Percentiles rank a stretch among this genome's conserved stretches.
These are phyloP conservation scores for Ascochyta rabiei DNA, from an alignment of 2,329 filamentous ascomycete species.

Conservation along the genomic window DNA sequence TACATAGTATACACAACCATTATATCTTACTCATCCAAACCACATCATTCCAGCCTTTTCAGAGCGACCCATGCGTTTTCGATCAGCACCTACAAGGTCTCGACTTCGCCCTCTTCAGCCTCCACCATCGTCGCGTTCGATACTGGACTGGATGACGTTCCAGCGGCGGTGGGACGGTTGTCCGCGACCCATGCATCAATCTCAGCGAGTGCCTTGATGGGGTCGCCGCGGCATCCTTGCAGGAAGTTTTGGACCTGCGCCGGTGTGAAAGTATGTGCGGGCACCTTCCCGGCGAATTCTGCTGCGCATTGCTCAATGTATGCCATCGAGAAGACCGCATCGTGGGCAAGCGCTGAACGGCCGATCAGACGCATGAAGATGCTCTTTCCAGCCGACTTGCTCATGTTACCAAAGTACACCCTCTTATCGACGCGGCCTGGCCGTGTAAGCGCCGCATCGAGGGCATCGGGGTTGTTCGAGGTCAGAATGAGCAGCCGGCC, in stretches of 20 bases:
- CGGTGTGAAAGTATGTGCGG: conserved; percentile 36
- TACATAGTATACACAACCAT: not conserved
- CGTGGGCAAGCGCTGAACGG: conserved; percentile 27
- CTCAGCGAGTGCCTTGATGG: conserved; percentile 24
- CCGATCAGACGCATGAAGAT: conserved; percentile 44
- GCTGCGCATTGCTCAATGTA: conserved; percentile 32
- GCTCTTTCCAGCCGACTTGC: conserved; percentile 21
- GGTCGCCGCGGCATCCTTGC: conserved; percentile 36
- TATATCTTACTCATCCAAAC: not conserved
- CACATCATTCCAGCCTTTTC: not conserved
- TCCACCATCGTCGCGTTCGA: conserved; percentile 17
- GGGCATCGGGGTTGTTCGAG: conserved; percentile 74
- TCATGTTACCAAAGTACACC: conserved; percentile 67
- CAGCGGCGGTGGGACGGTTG: conserved; percentile 3
- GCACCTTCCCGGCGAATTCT: conserved; percentile 36
- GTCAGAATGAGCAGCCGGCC: conserved; percentile 82
- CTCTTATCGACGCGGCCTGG: conserved; percentile 78
- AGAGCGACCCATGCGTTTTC: no score
- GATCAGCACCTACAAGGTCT: not conserved
- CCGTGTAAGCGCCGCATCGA: conserved; percentile 75
- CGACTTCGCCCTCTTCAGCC: conserved; percentile 6
- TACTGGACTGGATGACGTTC: conserved; percentile 6
- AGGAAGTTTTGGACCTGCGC: conserved; percentile 43
- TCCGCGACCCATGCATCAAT: conserved; percentile 31
- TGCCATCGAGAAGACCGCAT: conserved; percentile 21